Base-by-base conservation (phyloP, 495 filamentous ascomycete genomes). In the Emericellopsis terricola region DNA sequence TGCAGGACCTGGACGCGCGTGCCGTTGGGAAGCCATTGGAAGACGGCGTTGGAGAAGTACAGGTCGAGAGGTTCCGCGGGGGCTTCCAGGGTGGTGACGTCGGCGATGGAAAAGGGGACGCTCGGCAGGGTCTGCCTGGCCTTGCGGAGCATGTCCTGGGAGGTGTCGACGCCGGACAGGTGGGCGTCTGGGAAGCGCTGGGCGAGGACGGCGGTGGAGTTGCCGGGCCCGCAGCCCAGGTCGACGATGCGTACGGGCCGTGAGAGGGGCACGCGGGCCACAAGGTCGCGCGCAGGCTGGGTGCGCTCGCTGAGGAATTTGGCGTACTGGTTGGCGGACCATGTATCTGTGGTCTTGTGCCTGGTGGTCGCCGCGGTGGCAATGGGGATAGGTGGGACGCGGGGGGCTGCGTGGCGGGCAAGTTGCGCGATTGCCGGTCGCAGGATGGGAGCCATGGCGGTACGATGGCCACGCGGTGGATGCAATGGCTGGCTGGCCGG, bases 191-290 rank as follows among this genome's bases (percentile, higher is more conserved):
- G 69, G 36, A 60, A 73, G 10, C 48, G 52, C 3, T 41, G 33
- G 21, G 48, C 39, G 0, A 73, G 53, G 5, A 56, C 52, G 1
- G 44, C 39, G 15, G 69, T 73, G 1, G 59, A 65, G 45, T 65
- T 71, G 0, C 57, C 69, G 0, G 68, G 66, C 0, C 69, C 69
- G 43, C 66, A 71, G 41, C 69, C 69, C 0, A 71, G 46, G 40
- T 73, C 68, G 38, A 66, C 48, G 30, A 73, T 53, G 5, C 39
- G 40, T 4, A 47, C 47, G 1, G 60, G 64, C 1, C 43, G 30
- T 23, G 31, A 18, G 19, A 33, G 17, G 8, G 31, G 31, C 0
- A 33, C 2, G 14, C 24, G 31, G 8, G 31, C 31, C 20, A 33
- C 15, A 11, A 33, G 31, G 13, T 33, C 31, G 17, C 31, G 31